These are phyloP conservation scores for Pseudonitzschia delicatissima DNA, from an alignment of 108 stramenopile genomes.

Conservation along the genomic window DNA sequence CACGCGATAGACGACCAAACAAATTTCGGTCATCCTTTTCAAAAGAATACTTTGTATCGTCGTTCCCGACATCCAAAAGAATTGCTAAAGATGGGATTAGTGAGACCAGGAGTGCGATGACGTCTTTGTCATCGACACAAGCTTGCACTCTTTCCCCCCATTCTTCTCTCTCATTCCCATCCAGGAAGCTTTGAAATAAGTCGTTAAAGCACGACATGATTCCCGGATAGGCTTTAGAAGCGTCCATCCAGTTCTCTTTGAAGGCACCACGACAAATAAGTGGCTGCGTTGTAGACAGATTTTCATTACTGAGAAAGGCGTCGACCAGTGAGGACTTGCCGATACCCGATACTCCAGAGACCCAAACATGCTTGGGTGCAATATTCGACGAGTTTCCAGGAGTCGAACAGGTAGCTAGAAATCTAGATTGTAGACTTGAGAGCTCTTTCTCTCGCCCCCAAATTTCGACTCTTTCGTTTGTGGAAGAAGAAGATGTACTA, in stretches of 20 bases:
- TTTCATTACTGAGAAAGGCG: neutral
- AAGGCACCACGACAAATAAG: slow-evolving; percentile 6
- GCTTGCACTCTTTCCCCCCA: neutral
- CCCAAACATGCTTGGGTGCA: slow-evolving; percentile 4
- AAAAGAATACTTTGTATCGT: slow-evolving; percentile 1
- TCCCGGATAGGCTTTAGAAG: neutral
- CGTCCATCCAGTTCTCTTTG: neutral
- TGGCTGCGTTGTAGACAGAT: neutral
- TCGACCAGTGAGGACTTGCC: slow-evolving; percentile 1
- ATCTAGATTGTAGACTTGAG: neutral
- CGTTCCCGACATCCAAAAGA: neutral
- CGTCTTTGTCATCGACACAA: neutral
- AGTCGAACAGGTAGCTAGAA: neutral
- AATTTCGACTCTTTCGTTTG: no score
- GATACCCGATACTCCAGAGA: slow-evolving; percentile 9
- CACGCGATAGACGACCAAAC: neutral
- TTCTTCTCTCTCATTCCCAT: neutral
- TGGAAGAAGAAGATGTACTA: neutral
- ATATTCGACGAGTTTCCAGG: no score
- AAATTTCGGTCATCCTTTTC: neutral
- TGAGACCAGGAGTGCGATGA: neutral
- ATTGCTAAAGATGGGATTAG: slow-evolving; percentile 1
- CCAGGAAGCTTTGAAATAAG: neutral
- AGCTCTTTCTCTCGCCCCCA: slow-evolving; percentile 11
- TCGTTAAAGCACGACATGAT: slow-evolving; percentile 11